phyloP scores from a whole-genome alignment of 257 asterid genomes.

The Oldenlandia corymbosa region DNA sequence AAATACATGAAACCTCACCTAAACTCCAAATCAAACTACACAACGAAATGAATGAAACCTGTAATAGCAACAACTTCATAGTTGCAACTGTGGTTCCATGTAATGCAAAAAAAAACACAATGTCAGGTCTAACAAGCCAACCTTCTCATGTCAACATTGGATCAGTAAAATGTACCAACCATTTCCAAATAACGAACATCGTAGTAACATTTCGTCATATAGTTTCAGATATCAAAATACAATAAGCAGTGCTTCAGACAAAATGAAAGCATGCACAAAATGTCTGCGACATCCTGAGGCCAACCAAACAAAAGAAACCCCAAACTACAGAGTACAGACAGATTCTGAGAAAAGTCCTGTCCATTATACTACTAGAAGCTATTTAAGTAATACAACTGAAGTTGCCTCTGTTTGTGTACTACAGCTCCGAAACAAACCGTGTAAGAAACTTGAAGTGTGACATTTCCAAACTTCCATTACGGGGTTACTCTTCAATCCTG shows the following conservation, averaged over 20 bases:
- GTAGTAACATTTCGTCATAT: background rate
- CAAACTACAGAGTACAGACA: background rate
- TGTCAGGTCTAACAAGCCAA: background rate
- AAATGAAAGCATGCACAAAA: background rate
- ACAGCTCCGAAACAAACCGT: background rate
- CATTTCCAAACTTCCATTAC: background rate
- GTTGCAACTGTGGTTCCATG: background rate
- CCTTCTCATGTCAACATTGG: too few relatives aligned
- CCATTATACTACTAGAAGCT: slow-evolving; percentile 2
- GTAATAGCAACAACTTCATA: too few relatives aligned
- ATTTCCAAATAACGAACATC: background rate
- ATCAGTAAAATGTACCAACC: background rate
- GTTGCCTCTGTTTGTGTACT: background rate
- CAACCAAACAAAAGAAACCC: background rate
- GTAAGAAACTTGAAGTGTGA: background rate
- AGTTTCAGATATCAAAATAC: background rate
- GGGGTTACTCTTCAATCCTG: slow-evolving; percentile 15
- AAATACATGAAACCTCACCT: too few relatives aligned
- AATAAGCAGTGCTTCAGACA: background rate
- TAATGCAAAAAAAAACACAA: background rate
- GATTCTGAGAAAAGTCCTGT: background rate
- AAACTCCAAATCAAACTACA: too few relatives aligned
- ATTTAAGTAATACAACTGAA: background rate
- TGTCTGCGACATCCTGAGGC: background rate
- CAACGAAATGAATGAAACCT: too few relatives aligned